Conservation (phyloP, 495 filamentous ascomycete species). For the Aspergillus ellipticus region DNA sequence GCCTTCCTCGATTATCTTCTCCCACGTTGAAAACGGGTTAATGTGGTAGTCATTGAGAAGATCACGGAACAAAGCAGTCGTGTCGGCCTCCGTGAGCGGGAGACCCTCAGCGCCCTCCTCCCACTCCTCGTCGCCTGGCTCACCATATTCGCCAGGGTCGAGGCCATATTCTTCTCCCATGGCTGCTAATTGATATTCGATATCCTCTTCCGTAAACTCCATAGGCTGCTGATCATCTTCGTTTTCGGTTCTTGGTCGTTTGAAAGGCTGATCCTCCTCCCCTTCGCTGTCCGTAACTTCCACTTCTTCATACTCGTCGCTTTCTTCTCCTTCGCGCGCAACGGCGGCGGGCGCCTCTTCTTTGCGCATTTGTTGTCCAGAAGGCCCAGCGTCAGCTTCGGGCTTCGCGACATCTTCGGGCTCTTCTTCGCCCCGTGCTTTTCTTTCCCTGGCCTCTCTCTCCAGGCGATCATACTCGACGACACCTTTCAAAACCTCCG, state of each 20-base stretch:
- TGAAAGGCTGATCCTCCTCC: slow-evolving; percentile 51
- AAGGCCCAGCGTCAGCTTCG: not conserved
- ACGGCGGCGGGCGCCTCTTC: slow-evolving; percentile 5
- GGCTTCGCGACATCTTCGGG: slow-evolving; percentile 25
- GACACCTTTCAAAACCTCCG: slow-evolving; percentile 76
- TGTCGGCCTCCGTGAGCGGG: slow-evolving; percentile 63
- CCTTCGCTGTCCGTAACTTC: slow-evolving; percentile 75
- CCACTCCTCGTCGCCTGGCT: slow-evolving; percentile 58
- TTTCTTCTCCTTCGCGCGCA: slow-evolving; percentile 33
- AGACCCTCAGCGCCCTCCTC: slow-evolving; percentile 69
- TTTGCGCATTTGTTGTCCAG: slow-evolving; percentile 3
- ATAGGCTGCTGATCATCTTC: slow-evolving; percentile 54
- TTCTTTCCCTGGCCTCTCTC: slow-evolving; percentile 45
- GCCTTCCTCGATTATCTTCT: slow-evolving; percentile 78
- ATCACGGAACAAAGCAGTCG: slow-evolving; percentile 74
- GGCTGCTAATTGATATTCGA: slow-evolving; percentile 82
- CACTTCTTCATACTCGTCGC: slow-evolving; percentile 81
- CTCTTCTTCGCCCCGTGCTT: slow-evolving; percentile 37
- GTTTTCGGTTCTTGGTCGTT: slow-evolving; percentile 64
- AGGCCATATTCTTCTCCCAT: slow-evolving; percentile 79
- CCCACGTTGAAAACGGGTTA: slow-evolving; percentile 90
- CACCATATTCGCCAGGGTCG: slow-evolving; percentile 67
- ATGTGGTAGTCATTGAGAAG: slow-evolving; percentile 77
- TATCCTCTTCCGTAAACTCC: slow-evolving; percentile 94
- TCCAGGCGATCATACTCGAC: slow-evolving; percentile 62